phyloP scores from a whole-genome alignment of 495 filamentous ascomycete genomes.

The Aspergillus incahuasiensis region DNA sequence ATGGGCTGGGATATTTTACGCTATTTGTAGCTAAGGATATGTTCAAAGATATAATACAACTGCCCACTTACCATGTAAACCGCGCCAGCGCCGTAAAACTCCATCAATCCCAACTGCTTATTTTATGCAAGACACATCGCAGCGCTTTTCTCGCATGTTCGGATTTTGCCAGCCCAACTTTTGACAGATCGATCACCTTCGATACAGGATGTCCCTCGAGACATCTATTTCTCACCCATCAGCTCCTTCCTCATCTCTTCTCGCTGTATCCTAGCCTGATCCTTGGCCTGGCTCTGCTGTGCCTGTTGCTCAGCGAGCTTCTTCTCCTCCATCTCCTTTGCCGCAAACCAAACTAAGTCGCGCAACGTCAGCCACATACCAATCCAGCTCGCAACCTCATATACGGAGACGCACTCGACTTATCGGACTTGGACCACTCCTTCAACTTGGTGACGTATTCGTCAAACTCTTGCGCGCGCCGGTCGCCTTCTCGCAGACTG shows the following conservation, averaged over 20 bases:
- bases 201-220: neutral
- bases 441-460: conserved; percentile 79
- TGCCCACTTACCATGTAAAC: neutral
- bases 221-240: conserved; percentile 34
- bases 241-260: conserved; percentile 53
- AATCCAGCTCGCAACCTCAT: neutral
- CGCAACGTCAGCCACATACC: conserved; percentile 12
- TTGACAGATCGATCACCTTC: neutral
- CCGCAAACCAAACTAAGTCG: conserved; percentile 65
- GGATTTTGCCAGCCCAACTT: neutral
- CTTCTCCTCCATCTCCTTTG: conserved; percentile 58
- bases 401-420: conserved; percentile 58
- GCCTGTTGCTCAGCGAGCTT: conserved; percentile 33
- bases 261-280: conserved; percentile 48
- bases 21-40: neutral
- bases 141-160: neutral
- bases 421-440: conserved; percentile 84
- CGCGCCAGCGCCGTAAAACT: conserved; percentile 3
- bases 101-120: neutral
- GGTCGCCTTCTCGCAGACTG: conserved; percentile 67
- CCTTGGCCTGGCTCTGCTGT: conserved; percentile 48
- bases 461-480: conserved; percentile 77
- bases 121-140: neutral
- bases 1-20: neutral
- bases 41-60: neutral